phyloP scores from a whole-genome alignment of 768 basidiomycete species.

The Psilocybe azurescens region DNA sequence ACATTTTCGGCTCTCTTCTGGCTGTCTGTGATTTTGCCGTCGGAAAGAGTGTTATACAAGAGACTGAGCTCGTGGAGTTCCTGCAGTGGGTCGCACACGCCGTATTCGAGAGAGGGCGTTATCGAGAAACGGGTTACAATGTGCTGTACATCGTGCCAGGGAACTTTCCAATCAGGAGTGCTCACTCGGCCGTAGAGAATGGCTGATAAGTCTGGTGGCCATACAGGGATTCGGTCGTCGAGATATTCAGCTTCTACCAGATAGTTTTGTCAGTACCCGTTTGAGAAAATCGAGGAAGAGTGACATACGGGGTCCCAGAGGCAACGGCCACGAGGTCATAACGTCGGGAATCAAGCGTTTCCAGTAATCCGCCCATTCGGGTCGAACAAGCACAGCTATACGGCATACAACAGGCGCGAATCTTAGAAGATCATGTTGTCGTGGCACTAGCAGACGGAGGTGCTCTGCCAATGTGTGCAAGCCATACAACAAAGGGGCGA shows the following conservation, averaged over 20 bases:
- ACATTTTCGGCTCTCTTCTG: slow-evolving; percentile 74
- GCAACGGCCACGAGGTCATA: slow-evolving; percentile 62
- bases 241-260: slow-evolving; percentile 48
- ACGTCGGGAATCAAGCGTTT: slow-evolving; percentile 75
- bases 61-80: slow-evolving; percentile 57
- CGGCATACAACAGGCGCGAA: slow-evolving; percentile 70
- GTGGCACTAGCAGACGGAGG: slow-evolving; percentile 59
- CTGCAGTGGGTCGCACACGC: slow-evolving; percentile 61
- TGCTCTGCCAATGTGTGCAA: slow-evolving; percentile 84
- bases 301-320: slow-evolving; percentile 45
- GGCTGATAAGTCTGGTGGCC: slow-evolving; percentile 79
- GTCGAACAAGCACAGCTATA: slow-evolving; percentile 65
- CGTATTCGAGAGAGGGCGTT: slow-evolving; percentile 63
- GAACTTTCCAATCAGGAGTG: slow-evolving; percentile 72
- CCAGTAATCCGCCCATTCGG: slow-evolving; percentile 96
- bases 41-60: slow-evolving; percentile 65
- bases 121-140: slow-evolving; percentile 54
- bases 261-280: slow-evolving; percentile 12
- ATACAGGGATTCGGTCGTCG: slow-evolving; percentile 76
- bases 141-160: slow-evolving; percentile 53
- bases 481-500: slow-evolving; percentile 69
- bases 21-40: slow-evolving; percentile 50
- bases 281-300: background rate
- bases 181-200: slow-evolving; percentile 65
- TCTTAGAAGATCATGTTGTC: slow-evolving; percentile 57